Percentiles rank a stretch among this genome's conserved stretches.
phyloP scores from a whole-genome alignment of 116 monocot genomes.

The Phalaenopsis hybrid region DNA sequence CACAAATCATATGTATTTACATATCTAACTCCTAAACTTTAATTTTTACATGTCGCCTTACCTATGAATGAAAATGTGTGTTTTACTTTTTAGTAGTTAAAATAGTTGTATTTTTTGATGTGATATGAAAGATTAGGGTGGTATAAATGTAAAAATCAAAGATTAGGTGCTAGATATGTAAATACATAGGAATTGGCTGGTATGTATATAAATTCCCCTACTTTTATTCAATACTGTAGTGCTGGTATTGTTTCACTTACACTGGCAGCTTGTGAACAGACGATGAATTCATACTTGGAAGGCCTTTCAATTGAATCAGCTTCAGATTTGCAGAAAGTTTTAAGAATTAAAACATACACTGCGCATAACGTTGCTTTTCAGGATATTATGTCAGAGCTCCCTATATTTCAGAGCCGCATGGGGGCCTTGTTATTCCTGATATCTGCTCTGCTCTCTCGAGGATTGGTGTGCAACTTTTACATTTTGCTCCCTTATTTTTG shows the following conservation, averaged over 20 bases:
- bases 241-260: background rate
- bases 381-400: constrained; percentile 46
- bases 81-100: too few relatives aligned
- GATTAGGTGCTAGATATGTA: too few relatives aligned
- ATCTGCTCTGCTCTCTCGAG: constrained; percentile 89
- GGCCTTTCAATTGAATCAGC: constrained; percentile 73
- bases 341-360: constrained; percentile 57
- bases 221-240: background rate
- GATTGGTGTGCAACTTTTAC: constrained; percentile 57
- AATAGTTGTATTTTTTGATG: too few relatives aligned
- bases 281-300: constrained; percentile 48
- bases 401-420: constrained; percentile 75
- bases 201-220: background rate
- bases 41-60: too few relatives aligned
- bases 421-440: constrained; percentile 93
- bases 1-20: too few relatives aligned
- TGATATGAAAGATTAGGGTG: too few relatives aligned
- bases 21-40: too few relatives aligned
- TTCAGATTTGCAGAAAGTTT: constrained; percentile 71
- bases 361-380: constrained; percentile 40
- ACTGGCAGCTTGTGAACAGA: constrained; percentile 35
- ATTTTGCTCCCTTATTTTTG: background rate
- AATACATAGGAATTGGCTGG: too few relatives aligned
- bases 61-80: too few relatives aligned
- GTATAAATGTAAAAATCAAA: too few relatives aligned